Evolutionary conservation across 2,329 filamentous ascomycete genomes (phyloP), one percentile per base, ranked within the genome.

Genomic region (Beauveria rudraprayagi): DNA sequence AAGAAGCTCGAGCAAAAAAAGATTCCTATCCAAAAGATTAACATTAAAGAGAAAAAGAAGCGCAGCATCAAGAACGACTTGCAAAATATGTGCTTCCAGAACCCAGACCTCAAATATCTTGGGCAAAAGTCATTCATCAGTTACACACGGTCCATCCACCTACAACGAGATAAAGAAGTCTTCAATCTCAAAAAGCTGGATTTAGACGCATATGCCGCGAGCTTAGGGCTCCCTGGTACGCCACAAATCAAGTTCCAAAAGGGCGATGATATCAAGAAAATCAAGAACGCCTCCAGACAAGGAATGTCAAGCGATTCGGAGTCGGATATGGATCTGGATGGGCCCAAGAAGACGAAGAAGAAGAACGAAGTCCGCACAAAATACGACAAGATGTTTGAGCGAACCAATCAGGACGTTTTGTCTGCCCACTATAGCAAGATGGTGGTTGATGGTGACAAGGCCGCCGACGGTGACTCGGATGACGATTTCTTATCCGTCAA

Each of bases 371-470:
- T 96, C 19, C 85, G 92, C 64, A 99, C 95, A 37, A 97, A 96
- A 74, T 95, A 96, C 72, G 92, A 99, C 74, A 88, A 91, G 67
- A 97, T 99, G 94, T 97, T 97, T 74, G 93, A 97, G 78, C 83
- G 94, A 63, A 90, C 89, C 67, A 99, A 99, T 75, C 93, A 97
- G 75, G 92, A 97, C 70, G 90, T 99, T 37, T 76, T 99, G 65
- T 92, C 93, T n/a, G 86, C 88, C 61, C 94, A 99, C 75, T 97
- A 97, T 78, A 85, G 86, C 63, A 96, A 93, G 70, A 82, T 99
- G 65, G 58, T 60, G 30, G 86, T 97, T 63, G 81, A 80, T 62
- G 83, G 79, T 17, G 84, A 62, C 22, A 63, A 67, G 10, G 73
- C 66, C 64, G 78, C 71, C 3, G 82, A 84, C 59, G 83, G 80